Base-by-base conservation (phyloP, 305 asterid genomes). In the Salvia sclarea region DNA sequence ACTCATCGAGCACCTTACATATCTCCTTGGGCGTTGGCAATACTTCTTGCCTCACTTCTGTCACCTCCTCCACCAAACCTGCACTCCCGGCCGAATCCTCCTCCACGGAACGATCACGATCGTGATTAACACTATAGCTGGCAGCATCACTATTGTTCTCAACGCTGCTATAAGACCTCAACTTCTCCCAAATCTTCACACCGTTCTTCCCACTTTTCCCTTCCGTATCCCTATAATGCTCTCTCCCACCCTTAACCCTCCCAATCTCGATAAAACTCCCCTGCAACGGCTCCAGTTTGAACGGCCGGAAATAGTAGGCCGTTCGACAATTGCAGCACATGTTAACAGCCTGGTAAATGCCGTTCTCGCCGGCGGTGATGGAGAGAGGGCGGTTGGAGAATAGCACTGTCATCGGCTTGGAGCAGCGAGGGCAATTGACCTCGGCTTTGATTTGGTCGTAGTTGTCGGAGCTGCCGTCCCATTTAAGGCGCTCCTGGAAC, bases 181-280 rank as follows among this genome's bases (percentile, higher is more conserved):
- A 75, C 80, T 86, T 92, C 85, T 92, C 95, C 98, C 98, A 92
- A 66, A 92, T 85, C 81, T 89, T 91, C 56, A 61, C 80, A 61
- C 82, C 82, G 50, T 57, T 68, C 76, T 80, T 82, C 75, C 81
- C 87, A 30, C 61, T 52, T 58, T 61, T 76, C 58, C 78, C 83
- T 17, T 73, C 84, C 70, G 49, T 28, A 43, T 78, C 84, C 65
- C 78, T 69, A 31, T 45, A 68, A 70, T 63, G 64, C 76, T 82
- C 87, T 49, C 77, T 75, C 68, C 72, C 79, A 8, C 79, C 83
- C 83, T 77, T 92, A 63, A 92, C 87, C 81, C 85, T 86, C 69
- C 98, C 98, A 75, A 92, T 84, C 91, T 92, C 98, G 52, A 87
- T 56, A 59, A 92, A 92, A 77, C 81, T 89, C 71, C 98, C 98